Evolutionary conservation across 225 moss, liverwort and hornwort genomes (phyloP), one percentile per base, ranked within the genome.

Genomic region (Lunularia cruciata): DNA sequence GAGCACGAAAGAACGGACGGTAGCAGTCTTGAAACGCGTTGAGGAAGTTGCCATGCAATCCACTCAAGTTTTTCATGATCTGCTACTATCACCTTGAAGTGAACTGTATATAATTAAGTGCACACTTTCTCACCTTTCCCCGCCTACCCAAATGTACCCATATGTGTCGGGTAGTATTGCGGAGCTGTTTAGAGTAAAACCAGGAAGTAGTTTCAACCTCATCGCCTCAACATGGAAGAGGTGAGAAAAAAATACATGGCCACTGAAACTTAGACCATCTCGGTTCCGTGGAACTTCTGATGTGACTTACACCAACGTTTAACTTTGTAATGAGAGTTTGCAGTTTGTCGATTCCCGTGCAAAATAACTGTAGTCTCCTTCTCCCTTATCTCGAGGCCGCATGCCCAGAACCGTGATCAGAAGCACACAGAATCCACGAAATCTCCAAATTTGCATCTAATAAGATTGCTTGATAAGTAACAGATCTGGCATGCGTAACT

Each of bases 1-100:
- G 48, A 85, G 74, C 58, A 82, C 83, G 18, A 92, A 90, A 72
- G 92, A 92, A 57, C 70, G 68, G 31, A 71, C 77, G 20, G 73
- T 76, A 48, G 75, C 77, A 40, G 67, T 73, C 20, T 30, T 90
- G 30, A 77, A 72, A n/a, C 72, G 76, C 57, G 81, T 90, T 9
- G 76, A 78, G 60, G 73, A 55, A 18, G 85, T 69, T 76, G 71
- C 78, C 30, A 62, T 45, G 13, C 74, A 72, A 16, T 67, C 85
- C 34, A 55, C 70, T 14, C 81, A 88, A 37, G 46, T 65, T 37
- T 73, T 81, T 18, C 64, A 47, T 36, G 71, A 74, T 15, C 63
- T 81, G 26, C 60, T 80, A 28, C 38, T 60, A n/a, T 59, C 73
- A 19, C 36, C 63, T 53, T 68, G 42, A 19, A 23, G 11, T 70